Evolutionary conservation across 1,284 basidiomycete genomes (phyloP).

Genomic region (Abortiporus biennis): DNA sequence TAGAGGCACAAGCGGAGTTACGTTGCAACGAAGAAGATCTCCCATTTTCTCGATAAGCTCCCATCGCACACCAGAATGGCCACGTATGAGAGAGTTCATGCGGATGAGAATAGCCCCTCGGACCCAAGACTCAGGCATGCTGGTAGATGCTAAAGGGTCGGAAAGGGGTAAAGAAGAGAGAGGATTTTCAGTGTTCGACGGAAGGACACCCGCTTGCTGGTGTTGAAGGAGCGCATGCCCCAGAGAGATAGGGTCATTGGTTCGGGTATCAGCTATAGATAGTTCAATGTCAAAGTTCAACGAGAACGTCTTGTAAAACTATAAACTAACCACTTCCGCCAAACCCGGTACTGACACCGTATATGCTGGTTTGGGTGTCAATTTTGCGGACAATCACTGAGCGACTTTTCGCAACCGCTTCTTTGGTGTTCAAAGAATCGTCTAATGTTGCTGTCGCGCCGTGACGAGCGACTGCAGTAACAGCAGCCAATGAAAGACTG

Average conservation of each 20-base stretch:
- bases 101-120: conserved; percentile 83
- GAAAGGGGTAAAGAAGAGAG: conserved; percentile 52
- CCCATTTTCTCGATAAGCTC: conserved; percentile 78
- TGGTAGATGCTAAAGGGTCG: conserved; percentile 60
- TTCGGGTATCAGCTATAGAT: conserved; percentile 57
- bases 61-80: conserved; percentile 82
- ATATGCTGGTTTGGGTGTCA: conserved; percentile 62
- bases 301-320: conserved; percentile 1
- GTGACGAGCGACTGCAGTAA: conserved; percentile 67
- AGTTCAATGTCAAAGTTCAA: conserved; percentile 6
- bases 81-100: conserved; percentile 84
- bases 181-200: conserved; percentile 38
- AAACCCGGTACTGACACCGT: conserved; percentile 80
- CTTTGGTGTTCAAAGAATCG: conserved; percentile 37
- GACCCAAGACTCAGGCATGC: conserved; percentile 90
- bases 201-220: conserved; percentile 68
- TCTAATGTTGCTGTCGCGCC: conserved; percentile 49
- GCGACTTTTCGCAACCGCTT: conserved; percentile 52
- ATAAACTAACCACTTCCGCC: conserved; percentile 60
- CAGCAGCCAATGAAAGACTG: conserved; percentile 64
- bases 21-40: conserved; percentile 63
- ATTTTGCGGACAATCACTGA: conserved; percentile 63
- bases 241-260: conserved; percentile 59
- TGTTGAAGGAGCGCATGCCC: conserved; percentile 78
- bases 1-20: conserved; percentile 81